Evolutionary conservation across 164 flowering plant species (phyloP), one percentile per base, ranked within the genome.

Genomic region (Saururus chinensis): DNA sequence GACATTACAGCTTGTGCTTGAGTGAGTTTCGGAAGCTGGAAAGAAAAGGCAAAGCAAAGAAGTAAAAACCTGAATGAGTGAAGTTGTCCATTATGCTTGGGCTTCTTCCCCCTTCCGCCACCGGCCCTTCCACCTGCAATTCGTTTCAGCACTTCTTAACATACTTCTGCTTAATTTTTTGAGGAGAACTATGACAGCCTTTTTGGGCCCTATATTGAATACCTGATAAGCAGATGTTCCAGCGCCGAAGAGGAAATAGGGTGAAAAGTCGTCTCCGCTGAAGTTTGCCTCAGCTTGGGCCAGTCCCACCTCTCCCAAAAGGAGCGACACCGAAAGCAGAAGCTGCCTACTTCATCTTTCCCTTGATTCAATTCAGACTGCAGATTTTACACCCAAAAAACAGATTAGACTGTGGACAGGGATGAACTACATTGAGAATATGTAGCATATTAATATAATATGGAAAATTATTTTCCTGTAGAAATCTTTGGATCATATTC

Each of bases 81-180:
- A 21, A 53, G 55, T 19, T 25, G 16, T 66, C 69, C 69, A 64
- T 60, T 60, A 61, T 48, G 20, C 69, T 66, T 19, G 69, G 69
- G 13, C 22, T 25, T 25, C 64, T 66, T 45, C 69, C 69, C 54
- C 60, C 69, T 52, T 60, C 60, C 21, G 55, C 22, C 11, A 63
- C 69, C 21, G 64, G 64, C 10, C 69, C 69, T 45, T 66, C 69
- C 9, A 54, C 70, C 59, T 66, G 55, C 55, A 53, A 53, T 7
- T 19, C 24, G 0, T 8, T 19, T 17, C 48, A n/a, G 1, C n/a
- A 1, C 22, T 53, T 1, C 17, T n/a, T 4, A 7, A 1, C 21
- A n/a, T 8, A 10, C 5, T 42, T 10, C 9, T 42, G 17, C 49
- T 42, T 42, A 30, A 30, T 30, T 30, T 30, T 2, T 30, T 30